Percentiles rank a stretch among this genome's conserved stretches.
Conservation (phyloP, 1,284 basidiomycete genomes). For the Ceratobasidium sp. region DNA sequence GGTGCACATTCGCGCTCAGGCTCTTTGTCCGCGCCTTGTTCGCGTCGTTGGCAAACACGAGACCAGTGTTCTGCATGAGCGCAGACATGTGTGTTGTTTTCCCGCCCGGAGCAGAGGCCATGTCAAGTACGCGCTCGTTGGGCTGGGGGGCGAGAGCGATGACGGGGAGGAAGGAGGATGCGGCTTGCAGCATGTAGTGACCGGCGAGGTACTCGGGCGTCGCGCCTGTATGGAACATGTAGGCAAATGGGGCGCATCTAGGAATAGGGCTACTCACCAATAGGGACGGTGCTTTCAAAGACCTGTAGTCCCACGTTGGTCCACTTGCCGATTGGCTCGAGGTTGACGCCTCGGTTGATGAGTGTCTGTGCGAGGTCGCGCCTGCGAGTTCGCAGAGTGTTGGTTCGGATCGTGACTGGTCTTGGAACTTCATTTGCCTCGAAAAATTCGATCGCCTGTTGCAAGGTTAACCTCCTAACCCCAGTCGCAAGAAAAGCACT, state of each 20-base stretch:
- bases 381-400: constrained; percentile 93
- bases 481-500: constrained; percentile 47
- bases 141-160: constrained; percentile 95
- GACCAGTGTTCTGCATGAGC: constrained; percentile 95
- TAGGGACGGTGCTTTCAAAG: constrained; percentile 95
- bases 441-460: constrained; percentile 95
- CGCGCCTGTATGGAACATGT: constrained; percentile 64
- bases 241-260: constrained; percentile 14
- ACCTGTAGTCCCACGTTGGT: constrained; percentile 98
- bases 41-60: constrained; percentile 98
- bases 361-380: constrained; percentile 95
- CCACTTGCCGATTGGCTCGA: constrained; percentile 99
- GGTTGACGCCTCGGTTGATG: constrained; percentile 95
- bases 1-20: constrained; percentile 95
- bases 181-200: constrained; percentile 99
- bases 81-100: constrained; percentile 98
- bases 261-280: constrained; percentile 64
- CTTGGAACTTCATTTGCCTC: constrained; percentile 97
- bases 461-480: constrained; percentile 44
- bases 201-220: constrained; percentile 99
- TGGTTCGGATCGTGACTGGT: constrained; percentile 97
- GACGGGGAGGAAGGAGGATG: constrained; percentile 98
- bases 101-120: constrained; percentile 98
- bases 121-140: constrained; percentile 94
- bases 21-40: constrained; percentile 97